A percentile compares a stretch with the other conserved stretches of the same genome.
Conservation (phyloP, 2,329 filamentous ascomycete genomes). For the Cryphonectria carpinicola region DNA sequence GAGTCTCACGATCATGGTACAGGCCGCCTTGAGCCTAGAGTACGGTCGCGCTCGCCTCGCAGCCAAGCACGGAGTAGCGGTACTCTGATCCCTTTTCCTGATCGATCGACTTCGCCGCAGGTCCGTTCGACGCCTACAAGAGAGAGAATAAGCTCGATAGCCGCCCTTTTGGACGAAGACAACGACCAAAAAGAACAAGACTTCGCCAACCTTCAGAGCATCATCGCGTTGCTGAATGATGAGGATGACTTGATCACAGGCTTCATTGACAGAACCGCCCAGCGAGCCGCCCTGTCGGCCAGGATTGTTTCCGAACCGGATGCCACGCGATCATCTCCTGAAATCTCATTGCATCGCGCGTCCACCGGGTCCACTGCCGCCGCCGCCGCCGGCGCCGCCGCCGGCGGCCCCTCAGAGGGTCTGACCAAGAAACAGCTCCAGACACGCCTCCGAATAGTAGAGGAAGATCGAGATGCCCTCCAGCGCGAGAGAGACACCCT, state of each 20-base stretch:
- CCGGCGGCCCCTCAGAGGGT: background rate
- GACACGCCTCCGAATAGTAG: background rate
- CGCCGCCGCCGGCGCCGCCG: background rate
- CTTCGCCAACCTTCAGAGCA: background rate
- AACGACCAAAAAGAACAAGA: background rate
- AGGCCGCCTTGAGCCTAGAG: background rate
- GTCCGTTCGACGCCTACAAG: background rate
- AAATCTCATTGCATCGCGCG: background rate
- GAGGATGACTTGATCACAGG: background rate
- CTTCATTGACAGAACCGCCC: background rate
- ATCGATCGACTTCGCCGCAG: background rate
- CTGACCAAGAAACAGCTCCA: background rate
- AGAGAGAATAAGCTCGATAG: background rate
- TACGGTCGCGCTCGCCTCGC: background rate
- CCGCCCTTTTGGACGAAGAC: background rate
- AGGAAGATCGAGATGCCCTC: background rate
- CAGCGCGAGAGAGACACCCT: background rate
- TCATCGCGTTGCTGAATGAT: background rate
- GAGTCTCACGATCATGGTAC: background rate
- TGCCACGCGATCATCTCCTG: background rate
- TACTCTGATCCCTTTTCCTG: background rate
- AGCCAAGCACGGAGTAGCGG: background rate
- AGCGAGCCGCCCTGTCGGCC: background rate
- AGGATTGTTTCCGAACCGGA: background rate
- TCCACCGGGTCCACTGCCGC: background rate